These are phyloP conservation scores for Penicillium sp. DNA, from an alignment of 2,329 filamentous ascomycete species.

Conservation along the genomic window DNA sequence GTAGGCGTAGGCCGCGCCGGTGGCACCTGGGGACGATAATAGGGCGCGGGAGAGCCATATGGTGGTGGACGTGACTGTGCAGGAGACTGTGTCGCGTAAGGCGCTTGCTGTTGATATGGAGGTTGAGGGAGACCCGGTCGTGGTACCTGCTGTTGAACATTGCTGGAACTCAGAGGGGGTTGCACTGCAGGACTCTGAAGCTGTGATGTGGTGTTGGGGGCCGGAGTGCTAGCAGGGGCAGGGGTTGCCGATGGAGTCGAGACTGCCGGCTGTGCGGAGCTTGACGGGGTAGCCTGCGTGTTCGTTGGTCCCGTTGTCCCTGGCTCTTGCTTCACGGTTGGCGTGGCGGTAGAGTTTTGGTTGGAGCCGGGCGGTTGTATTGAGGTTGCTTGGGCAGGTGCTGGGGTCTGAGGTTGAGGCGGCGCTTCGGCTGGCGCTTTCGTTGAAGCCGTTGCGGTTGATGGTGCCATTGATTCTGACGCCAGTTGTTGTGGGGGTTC, in stretches of 20 bases:
- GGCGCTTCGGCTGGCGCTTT: constrained; percentile 12
- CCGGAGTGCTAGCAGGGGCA: constrained; percentile 17
- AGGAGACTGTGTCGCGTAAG: constrained; percentile 40
- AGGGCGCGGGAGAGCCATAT: constrained; percentile 42
- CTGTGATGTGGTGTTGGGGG: constrained; percentile 23
- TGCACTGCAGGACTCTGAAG: constrained; percentile 34
- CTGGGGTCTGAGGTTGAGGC: constrained; percentile 22
- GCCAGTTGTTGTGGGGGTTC: constrained; percentile 11
- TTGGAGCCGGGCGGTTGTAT: constrained; percentile 7
- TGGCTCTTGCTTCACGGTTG: constrained; percentile 42
- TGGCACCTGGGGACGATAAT: constrained; percentile 41
- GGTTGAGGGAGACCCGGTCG: constrained; percentile 39
- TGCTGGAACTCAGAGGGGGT: constrained; percentile 31
- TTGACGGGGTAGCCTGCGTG: constrained; percentile 21
- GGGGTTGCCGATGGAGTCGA: constrained; percentile 23
- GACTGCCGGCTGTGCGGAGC: constrained; percentile 17
- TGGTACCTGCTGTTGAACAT: constrained; percentile 31
- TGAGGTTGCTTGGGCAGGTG: constrained; percentile 2
- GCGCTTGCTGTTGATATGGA: constrained; percentile 41
- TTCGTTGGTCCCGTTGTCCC: constrained; percentile 13
- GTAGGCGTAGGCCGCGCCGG: constrained; percentile 38
- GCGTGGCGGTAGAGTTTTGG: constrained; percentile 23
- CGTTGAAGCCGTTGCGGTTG: background rate
- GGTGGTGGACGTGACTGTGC: constrained; percentile 47
- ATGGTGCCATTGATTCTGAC: background rate